Base-by-base conservation (phyloP, 352 stramenopile species). In the Peronospora belbahrii region DNA sequence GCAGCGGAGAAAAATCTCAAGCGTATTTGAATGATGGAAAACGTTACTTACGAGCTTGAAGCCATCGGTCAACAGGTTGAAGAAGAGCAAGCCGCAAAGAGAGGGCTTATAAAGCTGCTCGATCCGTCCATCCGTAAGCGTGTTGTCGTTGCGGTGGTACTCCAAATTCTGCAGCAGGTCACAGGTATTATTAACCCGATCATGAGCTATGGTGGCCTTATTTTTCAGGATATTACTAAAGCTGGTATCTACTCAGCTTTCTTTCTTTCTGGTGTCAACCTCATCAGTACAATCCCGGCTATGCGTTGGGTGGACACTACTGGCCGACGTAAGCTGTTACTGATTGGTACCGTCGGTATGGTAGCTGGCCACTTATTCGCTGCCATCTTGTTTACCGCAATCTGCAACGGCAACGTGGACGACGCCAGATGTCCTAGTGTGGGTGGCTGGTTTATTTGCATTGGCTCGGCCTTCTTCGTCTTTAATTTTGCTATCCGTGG, bases 401-500 rank as follows among this genome's bases (percentile, higher is more conserved):
- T 57, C 18, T 80, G 65, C 35, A 37, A 66, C 22, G 42, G 60
- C 14, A 53, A 70, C 30, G 31, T 70, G 4, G 49, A 58, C n/a
- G 42, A 57, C 25, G 48, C 52, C 6, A 56, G 40, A 8, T 73
- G 68, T 27, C 48, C 59, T 1, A 43, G 34, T 11, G 48, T 53
- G 7, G 56, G 55, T 17, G 72, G 55, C 6, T 67, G 57, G 36
- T 58, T 70, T 37, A 60, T 83, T 32, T 52, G 72, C 4, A 1
- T 78, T 11, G 46, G 57, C 18, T 56, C 67, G 7, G 43, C 43
- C 19, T 56, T 77, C 31, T 63, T 77, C 33, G 30, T 74, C 0
- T 56, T 74, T 47, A 73, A 70, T 57, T 71, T 71, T 46, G 58
- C 64, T 31, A 56, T 61, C 31, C 51, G 11, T 79, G 67, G 71